Conservation (phyloP, 352 stramenopile species). For the Pythium grandisporangium region DNA sequence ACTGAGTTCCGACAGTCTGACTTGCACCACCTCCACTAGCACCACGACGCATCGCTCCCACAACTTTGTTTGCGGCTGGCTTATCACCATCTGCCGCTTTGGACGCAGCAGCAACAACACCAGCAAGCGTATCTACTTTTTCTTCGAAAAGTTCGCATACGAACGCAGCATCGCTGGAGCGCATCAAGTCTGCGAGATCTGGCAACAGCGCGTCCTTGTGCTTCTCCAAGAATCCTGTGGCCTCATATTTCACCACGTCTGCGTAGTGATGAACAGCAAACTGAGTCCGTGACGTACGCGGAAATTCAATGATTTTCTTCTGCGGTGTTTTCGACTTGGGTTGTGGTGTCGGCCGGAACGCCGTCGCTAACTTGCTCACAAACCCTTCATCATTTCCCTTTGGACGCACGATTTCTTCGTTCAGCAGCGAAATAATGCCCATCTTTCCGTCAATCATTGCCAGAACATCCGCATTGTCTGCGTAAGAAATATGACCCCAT, state of each 20-base stretch:
- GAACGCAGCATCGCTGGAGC: conserved; percentile 32
- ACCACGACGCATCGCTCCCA: conserved; percentile 11
- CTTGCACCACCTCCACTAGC: conserved; percentile 10
- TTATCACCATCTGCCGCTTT: conserved; percentile 23
- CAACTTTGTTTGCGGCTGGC: conserved; percentile 6
- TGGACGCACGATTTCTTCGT: conserved; percentile 79
- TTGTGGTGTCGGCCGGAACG: conserved; percentile 35
- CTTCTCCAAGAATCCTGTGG: conserved; percentile 90
- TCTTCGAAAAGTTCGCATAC: conserved; percentile 49
- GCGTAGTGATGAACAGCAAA: conserved; percentile 94
- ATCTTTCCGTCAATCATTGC: conserved; percentile 68
- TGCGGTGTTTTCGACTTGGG: no score
- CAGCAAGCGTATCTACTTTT: no score
- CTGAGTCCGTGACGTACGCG: conserved; percentile 56
- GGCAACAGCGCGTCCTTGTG: conserved; percentile 91
- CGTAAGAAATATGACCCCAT: conserved; percentile 76
- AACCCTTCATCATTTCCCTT: conserved; percentile 63
- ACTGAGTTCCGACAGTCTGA: conserved; percentile 72
- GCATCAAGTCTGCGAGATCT: conserved; percentile 83
- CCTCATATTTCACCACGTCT: conserved; percentile 87
- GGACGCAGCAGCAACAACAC: no score
- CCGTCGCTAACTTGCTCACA: conserved; percentile 41
- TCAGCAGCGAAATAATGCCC: conserved; percentile 72
- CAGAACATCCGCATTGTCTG: conserved; percentile 72
- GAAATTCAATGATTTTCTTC: conserved; percentile 59